Base-by-base conservation (phyloP, 2,329 filamentous ascomycete species). In the Diaporthe sp. region DNA sequence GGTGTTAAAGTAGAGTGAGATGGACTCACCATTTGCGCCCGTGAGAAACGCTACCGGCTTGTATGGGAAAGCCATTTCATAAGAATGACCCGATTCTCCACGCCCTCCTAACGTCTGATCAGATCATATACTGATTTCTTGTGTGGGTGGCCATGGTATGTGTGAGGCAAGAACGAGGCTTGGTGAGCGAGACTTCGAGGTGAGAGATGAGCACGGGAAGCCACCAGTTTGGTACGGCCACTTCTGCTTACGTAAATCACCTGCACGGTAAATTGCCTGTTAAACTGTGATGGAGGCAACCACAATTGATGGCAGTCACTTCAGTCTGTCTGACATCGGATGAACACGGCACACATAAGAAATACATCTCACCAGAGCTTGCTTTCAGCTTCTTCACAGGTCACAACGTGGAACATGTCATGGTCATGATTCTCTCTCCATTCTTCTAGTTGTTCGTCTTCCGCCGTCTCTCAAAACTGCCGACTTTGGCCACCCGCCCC, bases 1-100 rank as follows among this genome's bases (percentile, higher is more conserved):
- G 19, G 28, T 42, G 28, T 49, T 49, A 19, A 59, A 69, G 34
- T 17, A 13, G 4, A 31, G 7, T 58, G 53, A 31, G 13, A 39
- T 13, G 25, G 57, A 83, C 84, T 79, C 80, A 91, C 90, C 90
- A 81, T 89, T 91, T 22, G 90, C 90, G 77, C 90, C 90, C 73
- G 89, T 83, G 12, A 92, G 84, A 79, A 91, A 88, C 55, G 90
- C 88, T 75, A 88, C 83, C 51, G 90, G 89, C 80, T 83, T 84
- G 79, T 86, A 82, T 73, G 87, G 86, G 72, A 89, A 87, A 72
- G 83, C 83, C 87, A 89, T 88, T 17, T 68, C 68, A 44, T 34
- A 13, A 25, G 31, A 4, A 17, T 4, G 37, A 12, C 28, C 34
- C 51, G 46, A 39, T 49, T 51, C 44, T 62, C 72, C 72, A 75